Percentiles rank a stretch among this genome's conserved stretches.
Evolutionary conservation across 148 eudicot genomes (phyloP).

Genomic region (Diospyros lotus): DNA sequence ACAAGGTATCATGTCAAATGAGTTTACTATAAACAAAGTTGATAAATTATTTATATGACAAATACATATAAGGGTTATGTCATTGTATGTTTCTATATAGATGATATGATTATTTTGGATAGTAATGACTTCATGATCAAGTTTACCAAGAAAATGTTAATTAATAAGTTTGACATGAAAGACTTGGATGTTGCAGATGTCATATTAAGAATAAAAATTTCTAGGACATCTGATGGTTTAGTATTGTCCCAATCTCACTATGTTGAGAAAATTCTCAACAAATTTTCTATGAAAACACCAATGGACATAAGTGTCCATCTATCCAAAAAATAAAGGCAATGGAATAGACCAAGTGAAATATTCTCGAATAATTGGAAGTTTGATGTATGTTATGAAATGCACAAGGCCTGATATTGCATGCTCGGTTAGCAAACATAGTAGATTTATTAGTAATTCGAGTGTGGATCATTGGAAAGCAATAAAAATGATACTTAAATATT

Average conservation of each 20-base stretch:
- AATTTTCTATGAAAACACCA: not conserved
- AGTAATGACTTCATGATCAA: not conserved
- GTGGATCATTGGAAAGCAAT: too few relatives aligned
- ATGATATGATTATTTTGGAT: constrained; percentile 5
- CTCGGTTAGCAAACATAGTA: not conserved
- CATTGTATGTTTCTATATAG: not conserved
- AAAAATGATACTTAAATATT: too few relatives aligned
- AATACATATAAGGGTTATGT: not conserved
- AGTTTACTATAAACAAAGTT: constrained; percentile 3
- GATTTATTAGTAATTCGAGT: not conserved
- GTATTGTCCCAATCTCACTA: constrained; percentile 9
- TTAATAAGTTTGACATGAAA: not conserved
- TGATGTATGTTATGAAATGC: not conserved
- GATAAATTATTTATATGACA: constrained; percentile 5
- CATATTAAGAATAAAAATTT: not conserved
- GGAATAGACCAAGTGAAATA: not conserved
- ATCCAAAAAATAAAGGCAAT: not conserved
- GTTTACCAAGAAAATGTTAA: not conserved
- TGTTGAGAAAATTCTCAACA: constrained; percentile 10
- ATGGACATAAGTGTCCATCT: not conserved
- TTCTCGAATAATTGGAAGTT: not conserved
- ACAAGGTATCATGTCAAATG: not conserved
- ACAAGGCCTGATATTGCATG: not conserved
- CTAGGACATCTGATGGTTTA: constrained; percentile 3
- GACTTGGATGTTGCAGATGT: not conserved